Base-by-base conservation (phyloP, 371 early-diverging fungal species). In the Fennellomyces sp. region DNA sequence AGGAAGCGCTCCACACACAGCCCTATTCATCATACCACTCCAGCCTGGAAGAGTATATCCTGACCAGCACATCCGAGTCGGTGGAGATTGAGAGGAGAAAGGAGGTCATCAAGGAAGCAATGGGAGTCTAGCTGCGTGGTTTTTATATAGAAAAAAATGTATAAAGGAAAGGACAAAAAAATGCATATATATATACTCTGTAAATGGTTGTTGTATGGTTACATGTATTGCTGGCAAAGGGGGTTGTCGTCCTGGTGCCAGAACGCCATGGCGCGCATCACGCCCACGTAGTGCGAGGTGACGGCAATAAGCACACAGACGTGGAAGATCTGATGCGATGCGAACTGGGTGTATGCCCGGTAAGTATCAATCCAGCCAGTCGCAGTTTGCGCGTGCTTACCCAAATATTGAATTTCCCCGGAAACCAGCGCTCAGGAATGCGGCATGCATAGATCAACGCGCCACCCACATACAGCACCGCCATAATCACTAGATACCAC, bases 281-380 rank as follows among this genome's bases (percentile, higher is more conserved):
- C 88, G 45, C 94, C 97, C 33, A 88, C 50, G 58, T 91, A 95
- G 65, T 96, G 97, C 42, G 84, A 63, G 1, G 81, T 45, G 10
- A 93, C 86, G 4, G 93, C 97, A n/a, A 85, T 61, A 5, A 95
- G 78, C 0, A 96, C 96, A 56, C 89, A 86, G 2, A 90, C 31
- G 60, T 97, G 97, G 60, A 94, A 96, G 50, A 97, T 94, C 74
- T 95, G 96, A 72, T 97, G 97, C 28, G 94, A 94, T 3, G 92
- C 83, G 47, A 72, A 72, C 87, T 88, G 68, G 3, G 48, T 30
- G 27, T 15, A 30, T 51, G 28, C 12, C 7, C 23, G 6, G 38
- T 4, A 12, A 15, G 13, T 7, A n/a, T 28, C 15, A 23, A 50
- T 19, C 36, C 12, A 7, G 68, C n/a, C n/a, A n/a, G n/a, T n/a